phyloP scores from a whole-genome alignment of 257 asterid species.

The Solanum pinnatisectum region DNA sequence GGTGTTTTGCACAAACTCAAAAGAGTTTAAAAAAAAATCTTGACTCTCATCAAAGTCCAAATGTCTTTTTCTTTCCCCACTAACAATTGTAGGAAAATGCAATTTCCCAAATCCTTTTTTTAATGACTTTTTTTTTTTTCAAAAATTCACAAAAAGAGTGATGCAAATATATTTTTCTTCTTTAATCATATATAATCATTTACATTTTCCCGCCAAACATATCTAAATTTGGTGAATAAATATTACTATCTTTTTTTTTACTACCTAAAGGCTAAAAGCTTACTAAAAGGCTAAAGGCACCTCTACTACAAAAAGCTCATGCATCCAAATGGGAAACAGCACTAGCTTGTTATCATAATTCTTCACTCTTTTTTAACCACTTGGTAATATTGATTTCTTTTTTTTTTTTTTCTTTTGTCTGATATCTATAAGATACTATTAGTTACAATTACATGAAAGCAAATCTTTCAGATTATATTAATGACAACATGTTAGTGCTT shows the following conservation, averaged over 20 bases:
- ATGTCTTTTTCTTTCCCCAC: constrained; percentile 39
- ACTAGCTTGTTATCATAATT: neutral
- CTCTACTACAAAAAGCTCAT: neutral
- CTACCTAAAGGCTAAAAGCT: neutral
- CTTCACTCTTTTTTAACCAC: neutral
- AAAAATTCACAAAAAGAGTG: neutral
- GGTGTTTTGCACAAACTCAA: constrained; percentile 28
- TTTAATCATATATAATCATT: neutral
- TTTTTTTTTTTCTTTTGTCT: neutral
- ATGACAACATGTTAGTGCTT: neutral
- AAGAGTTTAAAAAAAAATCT: constrained; percentile 22
- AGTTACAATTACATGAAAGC: neutral
- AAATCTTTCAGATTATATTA: neutral
- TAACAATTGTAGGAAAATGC: constrained; percentile 7
- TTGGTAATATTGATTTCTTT: neutral
- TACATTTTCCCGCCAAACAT: neutral
- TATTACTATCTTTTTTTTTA: neutral
- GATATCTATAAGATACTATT: neutral
- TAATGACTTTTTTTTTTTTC: neutral
- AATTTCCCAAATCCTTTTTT: constrained; percentile 8
- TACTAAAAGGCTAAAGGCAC: neutral
- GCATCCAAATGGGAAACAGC: neutral
- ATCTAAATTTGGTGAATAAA: neutral
- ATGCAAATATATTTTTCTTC: neutral
- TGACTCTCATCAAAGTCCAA: constrained; percentile 48